A percentile compares a stretch with the other conserved stretches of the same genome.
phyloP scores from a whole-genome alignment of 345 rosid genomes.

The Linum usitatissimum region DNA sequence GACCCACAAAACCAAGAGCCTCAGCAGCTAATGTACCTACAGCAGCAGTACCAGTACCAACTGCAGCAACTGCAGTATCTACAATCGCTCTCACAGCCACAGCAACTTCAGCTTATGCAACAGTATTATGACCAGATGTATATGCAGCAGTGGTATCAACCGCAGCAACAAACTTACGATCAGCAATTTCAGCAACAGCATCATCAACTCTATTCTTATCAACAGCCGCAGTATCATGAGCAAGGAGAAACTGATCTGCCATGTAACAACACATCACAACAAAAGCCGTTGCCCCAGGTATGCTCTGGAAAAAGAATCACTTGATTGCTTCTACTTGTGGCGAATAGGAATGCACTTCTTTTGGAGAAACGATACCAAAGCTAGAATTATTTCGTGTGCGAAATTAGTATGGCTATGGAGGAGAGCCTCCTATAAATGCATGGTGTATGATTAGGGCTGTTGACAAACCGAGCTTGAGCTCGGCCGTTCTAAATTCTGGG shows the following conservation, averaged over 20 bases:
- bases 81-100: slow-evolving; percentile 11
- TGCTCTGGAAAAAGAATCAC: neutral
- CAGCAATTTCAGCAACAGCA: slow-evolving; percentile 28
- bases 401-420: too few relatives aligned
- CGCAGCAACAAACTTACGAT: slow-evolving; percentile 12
- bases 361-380: too few relatives aligned
- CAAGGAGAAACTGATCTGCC: neutral
- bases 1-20: slow-evolving; percentile 23
- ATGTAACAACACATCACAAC: neutral
- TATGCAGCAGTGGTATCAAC: slow-evolving; percentile 15
- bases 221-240: slow-evolving; percentile 22
- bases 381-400: too few relatives aligned
- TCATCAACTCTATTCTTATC: slow-evolving; percentile 17
- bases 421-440: too few relatives aligned
- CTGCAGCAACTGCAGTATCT: neutral
- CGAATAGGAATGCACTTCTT: too few relatives aligned
- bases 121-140: slow-evolving; percentile 11
- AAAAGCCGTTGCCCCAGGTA: neutral
- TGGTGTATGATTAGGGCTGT: too few relatives aligned
- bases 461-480: too few relatives aligned
- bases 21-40: slow-evolving; percentile 16
- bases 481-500: too few relatives aligned
- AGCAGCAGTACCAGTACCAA: slow-evolving; percentile 7
- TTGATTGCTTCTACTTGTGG: too few relatives aligned
- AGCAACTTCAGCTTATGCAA: slow-evolving; percentile 3